These are phyloP conservation scores for Cercospora sp. DNA, from an alignment of 2,329 filamentous ascomycete species.

Conservation along the genomic window DNA sequence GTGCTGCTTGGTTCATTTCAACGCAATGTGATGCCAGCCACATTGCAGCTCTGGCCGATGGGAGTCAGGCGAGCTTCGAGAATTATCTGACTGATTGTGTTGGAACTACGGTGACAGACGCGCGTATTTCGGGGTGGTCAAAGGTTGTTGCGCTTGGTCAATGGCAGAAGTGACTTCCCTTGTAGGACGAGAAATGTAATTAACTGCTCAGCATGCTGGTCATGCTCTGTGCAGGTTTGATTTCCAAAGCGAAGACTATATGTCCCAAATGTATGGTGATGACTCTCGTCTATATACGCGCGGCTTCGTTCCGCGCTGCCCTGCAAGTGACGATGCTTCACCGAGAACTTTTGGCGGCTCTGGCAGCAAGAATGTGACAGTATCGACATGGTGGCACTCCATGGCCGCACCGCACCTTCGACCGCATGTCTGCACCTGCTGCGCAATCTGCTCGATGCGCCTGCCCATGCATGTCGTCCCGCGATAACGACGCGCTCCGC, in stretches of 20 bases:
- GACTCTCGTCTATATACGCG: background rate
- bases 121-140: constrained; percentile 53
- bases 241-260: no score
- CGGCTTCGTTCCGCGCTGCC: constrained; percentile 2
- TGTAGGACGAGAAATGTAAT: background rate
- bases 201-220: background rate
- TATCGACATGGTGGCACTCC: constrained; percentile 30
- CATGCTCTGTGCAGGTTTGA: background rate
- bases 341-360: constrained; percentile 3
- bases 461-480: background rate
- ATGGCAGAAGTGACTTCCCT: constrained; percentile 23
- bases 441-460: constrained; percentile 65
- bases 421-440: constrained; percentile 68
- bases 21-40: constrained; percentile 55
- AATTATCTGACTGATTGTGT: constrained; percentile 58
- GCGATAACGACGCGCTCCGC: constrained; percentile 36
- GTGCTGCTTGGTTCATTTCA: constrained; percentile 62
- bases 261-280: background rate
- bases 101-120: constrained; percentile 49
- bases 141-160: constrained; percentile 44
- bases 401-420: constrained; percentile 50
- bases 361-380: constrained; percentile 12
- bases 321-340: constrained; percentile 1
- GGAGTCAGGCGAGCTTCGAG: constrained; percentile 53
- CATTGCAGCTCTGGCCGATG: constrained; percentile 48